A percentile compares a stretch with the other conserved stretches of the same genome.
Conservation (phyloP, 2,329 filamentous ascomycete species). For the Alternaria viburni region DNA sequence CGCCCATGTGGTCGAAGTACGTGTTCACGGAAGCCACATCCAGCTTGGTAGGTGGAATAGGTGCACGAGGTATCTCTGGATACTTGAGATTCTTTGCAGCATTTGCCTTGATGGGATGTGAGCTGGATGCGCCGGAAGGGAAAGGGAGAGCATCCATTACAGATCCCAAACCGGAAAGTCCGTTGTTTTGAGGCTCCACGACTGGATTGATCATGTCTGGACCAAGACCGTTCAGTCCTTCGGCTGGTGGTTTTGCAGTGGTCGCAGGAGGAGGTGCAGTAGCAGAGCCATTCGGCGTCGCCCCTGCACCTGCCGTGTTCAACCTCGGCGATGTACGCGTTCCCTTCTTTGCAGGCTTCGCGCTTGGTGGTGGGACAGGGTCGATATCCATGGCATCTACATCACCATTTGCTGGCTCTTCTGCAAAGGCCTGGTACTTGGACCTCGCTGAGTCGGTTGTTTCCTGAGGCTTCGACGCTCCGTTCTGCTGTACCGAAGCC, state of each 20-base stretch:
- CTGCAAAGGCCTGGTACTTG: constrained; percentile 41
- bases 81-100: constrained; percentile 53
- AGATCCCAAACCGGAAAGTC: constrained; percentile 61
- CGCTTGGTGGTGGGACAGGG: constrained; percentile 36
- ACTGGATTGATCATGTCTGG: constrained; percentile 60
- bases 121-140: constrained; percentile 58
- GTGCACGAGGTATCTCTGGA: constrained; percentile 60
- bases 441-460: constrained; percentile 35
- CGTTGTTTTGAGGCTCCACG: constrained; percentile 47
- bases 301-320: constrained; percentile 5
- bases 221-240: constrained; percentile 53
- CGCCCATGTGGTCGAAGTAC: constrained; percentile 60
- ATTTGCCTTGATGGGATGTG: constrained; percentile 50
- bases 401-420: constrained; percentile 32
- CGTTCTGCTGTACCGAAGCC: constrained; percentile 39
- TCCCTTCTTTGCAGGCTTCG: constrained; percentile 12
- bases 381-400: constrained; percentile 59
- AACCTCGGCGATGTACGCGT: constrained; percentile 8
- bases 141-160: constrained; percentile 64
- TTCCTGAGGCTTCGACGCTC: constrained; percentile 36
- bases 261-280: constrained; percentile 23
- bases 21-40: constrained; percentile 56
- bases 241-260: constrained; percentile 15
- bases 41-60: constrained; percentile 52
- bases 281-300: constrained; percentile 23